These are phyloP conservation scores for Elongisporangium undulatum DNA, from an alignment of 352 stramenopile species.

Conservation along the genomic window DNA sequence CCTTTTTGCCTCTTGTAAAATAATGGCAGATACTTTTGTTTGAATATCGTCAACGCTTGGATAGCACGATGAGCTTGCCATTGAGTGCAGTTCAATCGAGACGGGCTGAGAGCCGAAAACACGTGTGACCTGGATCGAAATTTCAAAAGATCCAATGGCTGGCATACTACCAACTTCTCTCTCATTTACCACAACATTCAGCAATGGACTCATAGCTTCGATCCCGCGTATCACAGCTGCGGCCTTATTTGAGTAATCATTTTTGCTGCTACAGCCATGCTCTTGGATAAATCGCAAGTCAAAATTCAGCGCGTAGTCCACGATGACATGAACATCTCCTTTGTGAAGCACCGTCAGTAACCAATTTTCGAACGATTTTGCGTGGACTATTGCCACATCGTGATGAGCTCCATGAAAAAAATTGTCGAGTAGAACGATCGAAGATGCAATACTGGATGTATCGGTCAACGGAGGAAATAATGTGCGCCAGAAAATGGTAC, in stretches of 20 bases:
- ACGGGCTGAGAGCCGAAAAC: conserved; percentile 13
- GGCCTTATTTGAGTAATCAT: conserved; percentile 48
- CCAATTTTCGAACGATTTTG: conserved; percentile 59
- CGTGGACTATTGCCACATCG: conserved; percentile 24
- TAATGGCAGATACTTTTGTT: conserved; percentile 47
- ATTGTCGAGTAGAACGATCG: conserved; percentile 41
- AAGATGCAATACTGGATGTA: neutral
- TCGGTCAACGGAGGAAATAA: conserved; percentile 29
- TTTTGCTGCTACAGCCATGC: conserved; percentile 42
- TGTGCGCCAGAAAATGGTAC: conserved; percentile 58
- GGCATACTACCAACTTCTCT: conserved; percentile 7
- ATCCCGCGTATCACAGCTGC: conserved; percentile 27
- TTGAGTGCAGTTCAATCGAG: conserved; percentile 50
- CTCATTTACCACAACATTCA: conserved; percentile 41
- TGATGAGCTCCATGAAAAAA: conserved; percentile 58
- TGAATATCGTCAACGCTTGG: conserved; percentile 42
- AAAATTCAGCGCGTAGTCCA: conserved; percentile 33
- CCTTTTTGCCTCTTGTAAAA: conserved; percentile 50
- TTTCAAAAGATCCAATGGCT: conserved; percentile 45
- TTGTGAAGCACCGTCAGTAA: conserved; percentile 43
- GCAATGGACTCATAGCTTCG: conserved; percentile 45
- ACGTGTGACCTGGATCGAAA: conserved; percentile 37
- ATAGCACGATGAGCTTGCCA: conserved; percentile 40
- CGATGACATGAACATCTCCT: conserved; percentile 40
- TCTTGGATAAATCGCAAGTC: conserved; percentile 28